These are phyloP conservation scores for Pyronema domesticum DNA, from an alignment of 495 filamentous ascomycete genomes.

Conservation along the genomic window DNA sequence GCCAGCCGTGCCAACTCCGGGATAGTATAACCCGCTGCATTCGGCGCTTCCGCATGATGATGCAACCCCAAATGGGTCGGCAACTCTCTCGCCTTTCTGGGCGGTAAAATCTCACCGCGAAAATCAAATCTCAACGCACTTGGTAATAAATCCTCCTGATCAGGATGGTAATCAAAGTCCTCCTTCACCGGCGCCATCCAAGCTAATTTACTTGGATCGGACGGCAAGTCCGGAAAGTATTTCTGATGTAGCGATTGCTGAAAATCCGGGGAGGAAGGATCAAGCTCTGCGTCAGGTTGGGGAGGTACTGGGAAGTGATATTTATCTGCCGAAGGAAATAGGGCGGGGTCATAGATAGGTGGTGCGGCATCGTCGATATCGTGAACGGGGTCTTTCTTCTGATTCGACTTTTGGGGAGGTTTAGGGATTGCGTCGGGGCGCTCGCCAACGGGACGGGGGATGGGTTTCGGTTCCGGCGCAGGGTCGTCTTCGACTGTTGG, in stretches of 20 bases:
- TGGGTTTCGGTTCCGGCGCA: constrained; percentile 25
- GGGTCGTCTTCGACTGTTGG: constrained; percentile 12
- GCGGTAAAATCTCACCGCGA: constrained; percentile 55
- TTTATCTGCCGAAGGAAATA: constrained; percentile 6
- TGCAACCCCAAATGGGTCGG: constrained; percentile 65
- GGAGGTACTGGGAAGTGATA: constrained; percentile 46
- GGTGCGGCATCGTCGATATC: constrained; percentile 8
- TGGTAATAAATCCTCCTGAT: constrained; percentile 48
- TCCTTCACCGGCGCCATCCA: constrained; percentile 63
- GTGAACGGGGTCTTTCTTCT: neutral
- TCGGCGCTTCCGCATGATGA: constrained; percentile 84
- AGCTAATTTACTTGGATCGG: constrained; percentile 67
- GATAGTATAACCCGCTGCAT: constrained; percentile 86
- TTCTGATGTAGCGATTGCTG: constrained; percentile 66
- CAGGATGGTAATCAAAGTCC: constrained; percentile 60
- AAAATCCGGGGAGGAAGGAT: constrained; percentile 68
- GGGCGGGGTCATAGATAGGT: constrained; percentile 3
- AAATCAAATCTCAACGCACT: constrained; percentile 80
- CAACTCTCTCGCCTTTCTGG: constrained; percentile 49
- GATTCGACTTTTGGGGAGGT: neutral
- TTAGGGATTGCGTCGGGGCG: constrained; percentile 2
- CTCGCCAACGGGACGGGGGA: constrained; percentile 7
- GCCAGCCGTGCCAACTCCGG: constrained; percentile 69
- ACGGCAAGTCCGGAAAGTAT: constrained; percentile 75
- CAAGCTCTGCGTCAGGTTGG: constrained; percentile 37